Evolutionary conservation across 1,284 basidiomycete species (phyloP), one percentile per base, ranked within the genome.

Genomic region (Ganoderma meredithae): DNA sequence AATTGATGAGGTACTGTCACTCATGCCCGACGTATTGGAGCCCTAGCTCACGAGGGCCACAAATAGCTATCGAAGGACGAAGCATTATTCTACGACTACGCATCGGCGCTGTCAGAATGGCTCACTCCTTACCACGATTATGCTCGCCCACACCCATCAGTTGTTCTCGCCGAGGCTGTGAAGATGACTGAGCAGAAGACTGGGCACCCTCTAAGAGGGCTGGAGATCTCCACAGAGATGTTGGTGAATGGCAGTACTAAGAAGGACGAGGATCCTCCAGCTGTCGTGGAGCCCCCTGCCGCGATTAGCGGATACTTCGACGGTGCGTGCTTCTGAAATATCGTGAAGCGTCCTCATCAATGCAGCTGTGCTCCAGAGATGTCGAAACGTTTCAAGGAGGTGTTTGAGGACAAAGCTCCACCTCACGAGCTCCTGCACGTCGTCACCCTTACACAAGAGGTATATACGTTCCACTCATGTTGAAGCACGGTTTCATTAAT

Each of bases 401-500:
- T 82, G 13, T 72, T 83, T 9, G 78, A 80, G 19, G 77, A 77
- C 49, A 78, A 79, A 25, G 78, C 79, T 4, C 80, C 85, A n/a
- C 79, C 81, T 25, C 81, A 83, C 68, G 86, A 91, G 72, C 75
- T 87, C 17, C 81, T 95, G 22, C 93, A 95, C 72, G 80, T 92
- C 17, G 90, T 89, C 3, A 86, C 87, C 15, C 78, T 95, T 59
- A 85, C 87, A 0, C 93, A 95, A 77, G 94, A 95, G 82, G 93
- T 64, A 15, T 15, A 55, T 44, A 31, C 31, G 17, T 49, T 15
- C 22, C 12, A 27, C 31, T n/a, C 88, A 66, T 61, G 76, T 60
- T 55, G n/a, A 22, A 17, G 6, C 8, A 27, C 39, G 7, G 27
- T 1, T 17, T 3, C 5, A 0, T 6, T n/a, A 27, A 15, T 13